Conservation (phyloP, 2,329 filamentous ascomycete species). For the Apiospora malaysiana region DNA sequence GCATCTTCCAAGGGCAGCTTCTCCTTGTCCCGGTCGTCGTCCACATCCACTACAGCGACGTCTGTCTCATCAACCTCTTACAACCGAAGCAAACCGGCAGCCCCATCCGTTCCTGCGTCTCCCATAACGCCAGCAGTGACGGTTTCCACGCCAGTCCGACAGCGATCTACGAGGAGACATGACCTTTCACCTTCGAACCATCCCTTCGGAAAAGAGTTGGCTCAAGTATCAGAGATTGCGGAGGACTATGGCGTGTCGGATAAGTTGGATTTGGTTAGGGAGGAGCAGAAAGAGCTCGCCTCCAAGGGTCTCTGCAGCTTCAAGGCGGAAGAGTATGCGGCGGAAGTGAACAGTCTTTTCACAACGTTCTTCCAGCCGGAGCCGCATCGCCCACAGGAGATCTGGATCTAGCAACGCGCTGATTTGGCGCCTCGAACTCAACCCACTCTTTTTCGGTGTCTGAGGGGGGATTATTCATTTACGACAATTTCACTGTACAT, state of each 20-base stretch:
- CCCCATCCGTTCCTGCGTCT: constrained; percentile 38
- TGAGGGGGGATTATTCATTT: constrained; percentile 24
- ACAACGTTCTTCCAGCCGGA: constrained; percentile 54
- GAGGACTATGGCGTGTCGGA: constrained; percentile 80
- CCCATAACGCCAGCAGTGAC: constrained; percentile 41
- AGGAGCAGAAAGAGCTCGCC: constrained; percentile 74
- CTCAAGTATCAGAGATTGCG: constrained; percentile 89
- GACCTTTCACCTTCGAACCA: constrained; percentile 41
- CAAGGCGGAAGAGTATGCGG: constrained; percentile 81
- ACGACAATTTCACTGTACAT: constrained; percentile 42
- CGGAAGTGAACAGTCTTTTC: constrained; percentile 76
- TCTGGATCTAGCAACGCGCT: background rate
- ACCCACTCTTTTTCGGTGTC: constrained; percentile 12
- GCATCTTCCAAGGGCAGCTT: constrained; percentile 63
- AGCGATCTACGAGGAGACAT: constrained; percentile 35
- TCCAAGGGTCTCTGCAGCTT: constrained; percentile 75
- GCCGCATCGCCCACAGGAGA: constrained; percentile 1
- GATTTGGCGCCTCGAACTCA: background rate
- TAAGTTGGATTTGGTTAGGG: constrained; percentile 66
- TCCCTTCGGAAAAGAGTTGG: constrained; percentile 89
- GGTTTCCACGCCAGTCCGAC: constrained; percentile 30
- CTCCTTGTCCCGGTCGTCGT: constrained; percentile 62
- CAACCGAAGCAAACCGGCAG: constrained; percentile 34
- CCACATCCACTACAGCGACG: constrained; percentile 59
- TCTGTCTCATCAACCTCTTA: constrained; percentile 47